Evolutionary conservation across 768 basidiomycete genomes (phyloP).

Genomic region (Leucocoprinus sp.): DNA sequence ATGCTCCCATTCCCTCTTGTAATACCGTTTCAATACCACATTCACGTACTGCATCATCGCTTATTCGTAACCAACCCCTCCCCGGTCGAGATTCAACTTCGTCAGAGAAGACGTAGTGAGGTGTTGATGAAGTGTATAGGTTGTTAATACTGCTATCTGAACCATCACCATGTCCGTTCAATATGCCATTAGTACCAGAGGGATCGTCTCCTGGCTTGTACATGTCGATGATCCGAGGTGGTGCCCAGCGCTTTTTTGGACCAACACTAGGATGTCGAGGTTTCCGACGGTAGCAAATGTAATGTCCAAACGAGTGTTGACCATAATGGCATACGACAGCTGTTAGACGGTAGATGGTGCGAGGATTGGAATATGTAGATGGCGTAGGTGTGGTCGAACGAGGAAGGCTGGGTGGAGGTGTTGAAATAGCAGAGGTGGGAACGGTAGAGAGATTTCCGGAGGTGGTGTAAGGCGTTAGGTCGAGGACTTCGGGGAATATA

Average conservation of each 20-base stretch:
- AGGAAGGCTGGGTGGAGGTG: constrained; percentile 34
- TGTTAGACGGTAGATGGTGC: constrained; percentile 77
- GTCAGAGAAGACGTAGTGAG: constrained; percentile 13
- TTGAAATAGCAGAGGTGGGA: constrained; percentile 66
- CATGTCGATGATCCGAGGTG: constrained; percentile 26
- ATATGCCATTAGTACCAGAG: constrained; percentile 12
- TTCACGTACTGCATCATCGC: constrained; percentile 76
- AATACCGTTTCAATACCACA: constrained; percentile 69
- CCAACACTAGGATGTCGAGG: constrained; percentile 43
- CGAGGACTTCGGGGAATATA: constrained; percentile 79
- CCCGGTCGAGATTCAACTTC: constrained; percentile 34
- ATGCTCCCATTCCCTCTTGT: constrained; percentile 64
- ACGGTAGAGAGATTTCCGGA: constrained; percentile 66
- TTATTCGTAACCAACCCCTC: constrained; percentile 80
- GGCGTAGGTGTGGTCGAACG: constrained; percentile 14
- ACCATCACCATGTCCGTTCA: constrained; percentile 14
- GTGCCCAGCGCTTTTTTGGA: constrained; percentile 28
- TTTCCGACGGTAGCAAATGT: constrained; percentile 83
- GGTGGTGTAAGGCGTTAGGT: constrained; percentile 84
- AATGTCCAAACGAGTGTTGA: constrained; percentile 89
- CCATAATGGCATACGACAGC: constrained; percentile 92
- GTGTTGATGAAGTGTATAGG: not conserved
- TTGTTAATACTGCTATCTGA: not conserved
- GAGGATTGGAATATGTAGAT: constrained; percentile 31
- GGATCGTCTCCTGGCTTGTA: constrained; percentile 20